Base-by-base conservation (phyloP, 2,329 filamentous ascomycete species). In the Akanthomyces uredinophilus region DNA sequence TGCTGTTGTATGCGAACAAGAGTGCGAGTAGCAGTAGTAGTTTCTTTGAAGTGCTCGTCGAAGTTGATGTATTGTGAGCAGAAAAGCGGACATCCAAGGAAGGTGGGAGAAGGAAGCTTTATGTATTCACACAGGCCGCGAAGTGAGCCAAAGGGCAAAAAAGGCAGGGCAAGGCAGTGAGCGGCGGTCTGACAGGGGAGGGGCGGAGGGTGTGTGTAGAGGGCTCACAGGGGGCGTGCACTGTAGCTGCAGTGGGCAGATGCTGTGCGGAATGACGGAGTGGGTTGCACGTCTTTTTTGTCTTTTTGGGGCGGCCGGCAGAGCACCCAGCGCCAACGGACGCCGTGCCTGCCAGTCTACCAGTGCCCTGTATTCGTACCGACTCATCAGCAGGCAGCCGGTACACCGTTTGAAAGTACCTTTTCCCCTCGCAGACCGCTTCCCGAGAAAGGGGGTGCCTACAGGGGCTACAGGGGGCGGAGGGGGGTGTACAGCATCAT, bases 51-150 rank as follows among this genome's bases (percentile, higher is more conserved):
- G 51, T 24, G 22, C 27, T 52, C 46, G 43, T 47, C 7, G 18
- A 18, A 7, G 29, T 24, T 24, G 47, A 46, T 52, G 60, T 58
- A 58, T 62, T 46, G 60, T 46, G 16, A 47, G 46, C 20, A 47
- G 47, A 10, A n/a, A 47, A 16, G 22, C 20, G 24, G 22, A 46
- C 14, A 14, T 44, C 13, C 6, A 24, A 47, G 22, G n/a, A 37
- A 51, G 46, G 60, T 32, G 60, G 60, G 60, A 52, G 60, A 44
- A 16, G 53, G 27, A 56, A 50, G 60, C 52, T 32, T 62, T 62
- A 62, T 62, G 60, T 62, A 62, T 62, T 62, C 53, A 39, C 11
- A 18, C 24, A 24, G 27, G 22, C 47, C 24, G 50, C 51, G 32
- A 61, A 51, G 55, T 47, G 51, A 55, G 43, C 44, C n/a, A 20